Conservation (phyloP, 306 rosid genomes). For the Hippophae rhamnoides region DNA sequence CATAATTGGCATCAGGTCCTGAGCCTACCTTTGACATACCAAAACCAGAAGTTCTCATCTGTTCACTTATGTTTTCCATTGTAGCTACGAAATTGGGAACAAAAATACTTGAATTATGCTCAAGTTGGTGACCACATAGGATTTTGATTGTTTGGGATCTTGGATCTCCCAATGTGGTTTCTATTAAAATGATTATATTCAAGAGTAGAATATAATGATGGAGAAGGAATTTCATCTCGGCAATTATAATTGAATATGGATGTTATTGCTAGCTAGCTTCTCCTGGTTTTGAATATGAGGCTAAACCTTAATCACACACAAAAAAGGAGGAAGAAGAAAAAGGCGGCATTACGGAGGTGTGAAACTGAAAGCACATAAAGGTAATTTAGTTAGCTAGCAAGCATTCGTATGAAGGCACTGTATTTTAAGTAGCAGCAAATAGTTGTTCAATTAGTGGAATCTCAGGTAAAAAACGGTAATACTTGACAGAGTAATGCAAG, state of each 20-base stretch:
- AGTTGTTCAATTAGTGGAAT: too few relatives aligned
- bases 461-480: too few relatives aligned
- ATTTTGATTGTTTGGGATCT: constrained; percentile 47
- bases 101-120: constrained; percentile 41
- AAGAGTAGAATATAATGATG: constrained; percentile 22
- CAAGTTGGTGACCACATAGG: constrained; percentile 39
- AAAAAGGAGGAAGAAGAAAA: too few relatives aligned
- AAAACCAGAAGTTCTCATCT: constrained; percentile 54
- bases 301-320: too few relatives aligned
- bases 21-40: constrained; percentile 62
- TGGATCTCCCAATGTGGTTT: constrained; percentile 49
- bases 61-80: constrained; percentile 61
- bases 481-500: too few relatives aligned
- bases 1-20: constrained; percentile 61
- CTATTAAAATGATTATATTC: constrained; percentile 19
- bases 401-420: too few relatives aligned
- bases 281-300: too few relatives aligned
- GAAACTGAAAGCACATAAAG: too few relatives aligned
- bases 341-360: too few relatives aligned
- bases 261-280: background rate
- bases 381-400: too few relatives aligned
- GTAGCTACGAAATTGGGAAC: constrained; percentile 72
- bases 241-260: background rate
- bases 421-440: too few relatives aligned
- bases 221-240: constrained; percentile 17